phyloP scores from a whole-genome alignment of 805 yeast species.

The Candida ponderosae region DNA sequence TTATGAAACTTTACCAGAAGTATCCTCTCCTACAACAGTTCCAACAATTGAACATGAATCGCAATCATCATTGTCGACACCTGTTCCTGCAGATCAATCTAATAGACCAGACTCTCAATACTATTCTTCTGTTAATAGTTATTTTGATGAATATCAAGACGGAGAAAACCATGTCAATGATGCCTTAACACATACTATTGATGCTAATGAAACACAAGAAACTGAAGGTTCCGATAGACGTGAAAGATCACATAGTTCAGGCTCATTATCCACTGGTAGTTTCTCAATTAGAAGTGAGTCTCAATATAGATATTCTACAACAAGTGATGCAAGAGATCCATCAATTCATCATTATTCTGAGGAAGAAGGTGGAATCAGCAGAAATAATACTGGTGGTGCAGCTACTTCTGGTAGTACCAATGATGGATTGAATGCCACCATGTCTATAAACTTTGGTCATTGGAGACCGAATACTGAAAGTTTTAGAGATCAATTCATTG shows the following conservation, averaged over 20 bases:
- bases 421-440: slow-evolving; percentile 13
- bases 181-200: neutral
- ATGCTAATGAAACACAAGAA: no score
- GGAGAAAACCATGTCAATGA: slow-evolving; percentile 1
- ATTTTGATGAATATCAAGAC: slow-evolving; percentile 18
- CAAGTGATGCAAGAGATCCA: slow-evolving; percentile 14
- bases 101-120: slow-evolving; percentile 2
- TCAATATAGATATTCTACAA: slow-evolving; percentile 15
- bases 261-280: slow-evolving; percentile 24
- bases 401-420: neutral
- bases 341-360: slow-evolving; percentile 7
- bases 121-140: slow-evolving; percentile 17
- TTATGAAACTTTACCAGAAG: no score
- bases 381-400: neutral
- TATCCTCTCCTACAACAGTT: no score
- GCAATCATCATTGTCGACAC: no score
- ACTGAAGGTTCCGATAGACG: neutral
- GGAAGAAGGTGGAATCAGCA: neutral
- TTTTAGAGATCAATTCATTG: slow-evolving; percentile 40
- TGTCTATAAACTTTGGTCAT: slow-evolving; percentile 37
- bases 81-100: no score
- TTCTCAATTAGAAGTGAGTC: slow-evolving; percentile 19
- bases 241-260: slow-evolving; percentile 12
- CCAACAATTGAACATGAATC: no score
- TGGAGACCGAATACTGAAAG: slow-evolving; percentile 55